Conservation (phyloP, 305 asterid genomes). For the Ilex paraguariensis region DNA sequence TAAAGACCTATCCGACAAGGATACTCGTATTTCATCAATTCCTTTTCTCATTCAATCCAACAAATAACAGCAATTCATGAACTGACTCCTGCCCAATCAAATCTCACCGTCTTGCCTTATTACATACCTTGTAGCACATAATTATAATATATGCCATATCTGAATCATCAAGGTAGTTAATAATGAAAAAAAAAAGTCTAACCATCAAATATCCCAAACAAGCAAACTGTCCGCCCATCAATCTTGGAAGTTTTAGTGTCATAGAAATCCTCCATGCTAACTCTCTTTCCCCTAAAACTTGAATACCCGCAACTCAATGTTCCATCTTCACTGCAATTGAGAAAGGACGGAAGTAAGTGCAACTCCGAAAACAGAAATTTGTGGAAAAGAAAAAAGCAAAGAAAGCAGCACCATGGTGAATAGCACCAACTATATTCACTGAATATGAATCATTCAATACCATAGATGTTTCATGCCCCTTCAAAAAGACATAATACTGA, state of each 20-base stretch:
- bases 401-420: not conserved
- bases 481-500: too few species aligned
- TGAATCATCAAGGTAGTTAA: not conserved
- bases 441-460: not conserved
- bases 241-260: conserved; percentile 73
- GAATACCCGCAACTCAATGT: conserved; percentile 84
- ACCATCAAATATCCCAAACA: conserved; percentile 99
- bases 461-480: not conserved
- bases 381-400: conserved; percentile 3
- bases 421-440: conserved; percentile 3
- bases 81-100: not conserved
- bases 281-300: conserved; percentile 95
- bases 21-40: not conserved
- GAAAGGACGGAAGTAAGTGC: conserved; percentile 18
- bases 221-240: conserved; percentile 70
- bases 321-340: conserved; percentile 79
- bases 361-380: conserved; percentile 8
- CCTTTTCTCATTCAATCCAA: not conserved
- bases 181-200: conserved; percentile 17
- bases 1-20: too few species aligned
- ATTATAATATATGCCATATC: not conserved
- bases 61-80: not conserved
- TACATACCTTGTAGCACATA: not conserved
- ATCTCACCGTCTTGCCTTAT: not conserved
- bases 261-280: conserved; percentile 96